A percentile compares a stretch with the other conserved stretches of the same genome.
Evolutionary conservation across 371 early-diverging fungal species (phyloP).

Genomic region (Actinomortierella ambigua): DNA sequence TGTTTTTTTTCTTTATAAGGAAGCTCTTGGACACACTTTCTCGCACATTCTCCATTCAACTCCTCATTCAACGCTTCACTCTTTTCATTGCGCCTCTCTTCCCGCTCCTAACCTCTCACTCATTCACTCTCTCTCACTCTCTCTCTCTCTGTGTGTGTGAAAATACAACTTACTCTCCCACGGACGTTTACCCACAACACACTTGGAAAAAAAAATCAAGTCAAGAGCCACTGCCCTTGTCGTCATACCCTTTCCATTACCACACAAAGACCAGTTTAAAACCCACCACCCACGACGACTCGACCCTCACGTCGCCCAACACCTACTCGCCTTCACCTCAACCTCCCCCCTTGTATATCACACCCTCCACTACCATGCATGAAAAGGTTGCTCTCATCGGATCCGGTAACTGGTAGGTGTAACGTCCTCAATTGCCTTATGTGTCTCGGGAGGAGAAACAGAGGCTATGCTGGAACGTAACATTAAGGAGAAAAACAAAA

Average conservation of each 20-base stretch:
- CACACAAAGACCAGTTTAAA: not conserved
- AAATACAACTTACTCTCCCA: too few species aligned
- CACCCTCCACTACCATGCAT: slow-evolving; percentile 33
- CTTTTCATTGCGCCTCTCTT: slow-evolving; percentile 4
- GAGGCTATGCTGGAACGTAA: not conserved
- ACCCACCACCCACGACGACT: not conserved
- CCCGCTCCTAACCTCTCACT: not conserved
- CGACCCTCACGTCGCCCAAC: not conserved
- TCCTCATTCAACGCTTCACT: slow-evolving; percentile 3
- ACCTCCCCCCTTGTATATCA: slow-evolving; percentile 16
- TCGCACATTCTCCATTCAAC: not conserved
- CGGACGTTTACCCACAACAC: too few species aligned
- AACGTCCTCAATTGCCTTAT: not conserved
- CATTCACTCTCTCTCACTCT: slow-evolving; percentile 1
- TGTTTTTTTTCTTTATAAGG: too few species aligned
- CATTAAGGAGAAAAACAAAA: too few species aligned
- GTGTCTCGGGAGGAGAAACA: too few species aligned
- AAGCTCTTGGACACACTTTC: too few species aligned
- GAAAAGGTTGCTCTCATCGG: slow-evolving; percentile 92
- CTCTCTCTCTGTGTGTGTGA: not conserved
- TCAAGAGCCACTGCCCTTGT: too few species aligned
- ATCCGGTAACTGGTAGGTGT: slow-evolving; percentile 91
- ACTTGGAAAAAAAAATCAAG: too few species aligned
- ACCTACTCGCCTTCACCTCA: not conserved
- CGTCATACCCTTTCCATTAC: not conserved